phyloP scores from a whole-genome alignment of 768 basidiomycete species.

The Pleurotus tuoliensis region DNA sequence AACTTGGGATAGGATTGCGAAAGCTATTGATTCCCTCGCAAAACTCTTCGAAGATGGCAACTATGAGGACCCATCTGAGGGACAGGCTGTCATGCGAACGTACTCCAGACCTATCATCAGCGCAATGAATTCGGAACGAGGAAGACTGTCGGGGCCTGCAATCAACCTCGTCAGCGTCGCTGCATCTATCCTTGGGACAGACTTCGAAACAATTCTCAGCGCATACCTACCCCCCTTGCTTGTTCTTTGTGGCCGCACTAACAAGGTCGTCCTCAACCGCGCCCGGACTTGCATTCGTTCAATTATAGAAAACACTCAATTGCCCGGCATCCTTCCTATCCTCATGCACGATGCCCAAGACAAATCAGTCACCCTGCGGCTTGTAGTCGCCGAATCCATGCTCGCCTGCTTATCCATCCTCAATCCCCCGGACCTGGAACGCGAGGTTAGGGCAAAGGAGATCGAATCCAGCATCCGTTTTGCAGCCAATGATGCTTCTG shows the following conservation, averaged over 20 bases:
- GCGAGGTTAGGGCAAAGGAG: constrained; percentile 56
- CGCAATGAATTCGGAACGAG: constrained; percentile 71
- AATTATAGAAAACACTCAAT: constrained; percentile 66
- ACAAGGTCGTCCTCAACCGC: constrained; percentile 72
- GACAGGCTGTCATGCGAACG: constrained; percentile 47
- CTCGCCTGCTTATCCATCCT: constrained; percentile 67
- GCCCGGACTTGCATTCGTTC: constrained; percentile 55
- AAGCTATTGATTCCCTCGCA: constrained; percentile 42
- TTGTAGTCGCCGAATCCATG: constrained; percentile 62
- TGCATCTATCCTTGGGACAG: constrained; percentile 49
- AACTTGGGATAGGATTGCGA: constrained; percentile 68
- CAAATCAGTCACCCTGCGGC: constrained; percentile 61
- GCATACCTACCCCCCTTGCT: constrained; percentile 68
- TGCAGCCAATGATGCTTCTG: constrained; percentile 69
- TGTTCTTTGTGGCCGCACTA: constrained; percentile 64
- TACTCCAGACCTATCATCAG: constrained; percentile 49
- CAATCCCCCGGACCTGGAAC: constrained; percentile 78
- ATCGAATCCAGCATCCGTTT: constrained; percentile 67
- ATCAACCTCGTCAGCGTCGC: constrained; percentile 57
- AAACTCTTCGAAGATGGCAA: constrained; percentile 49
- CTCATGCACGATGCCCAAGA: constrained; percentile 60
- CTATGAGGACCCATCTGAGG: constrained; percentile 45
- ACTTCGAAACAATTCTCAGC: constrained; percentile 66
- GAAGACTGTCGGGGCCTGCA: constrained; percentile 63
- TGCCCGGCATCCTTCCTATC: constrained; percentile 58